phyloP scores from a whole-genome alignment of 352 stramenopile species.

The Phytopythium aichiense region DNA sequence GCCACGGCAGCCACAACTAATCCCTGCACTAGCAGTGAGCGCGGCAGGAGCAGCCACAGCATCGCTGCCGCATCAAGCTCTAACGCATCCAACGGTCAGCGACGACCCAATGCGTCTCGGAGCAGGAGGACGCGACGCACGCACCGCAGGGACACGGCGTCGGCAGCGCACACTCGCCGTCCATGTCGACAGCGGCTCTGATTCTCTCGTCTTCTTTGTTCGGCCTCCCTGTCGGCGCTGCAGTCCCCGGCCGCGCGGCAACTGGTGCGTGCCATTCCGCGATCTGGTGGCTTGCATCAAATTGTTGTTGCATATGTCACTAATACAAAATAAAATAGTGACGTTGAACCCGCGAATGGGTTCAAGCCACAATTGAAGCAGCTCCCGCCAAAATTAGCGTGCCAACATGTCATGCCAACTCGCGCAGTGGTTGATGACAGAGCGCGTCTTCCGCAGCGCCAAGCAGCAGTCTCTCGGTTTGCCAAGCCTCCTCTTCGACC shows the following conservation, averaged over 20 bases:
- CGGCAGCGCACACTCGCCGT: background rate
- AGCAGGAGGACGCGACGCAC: background rate
- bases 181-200: background rate
- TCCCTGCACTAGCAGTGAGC: background rate
- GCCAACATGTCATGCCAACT: background rate
- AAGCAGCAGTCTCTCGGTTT: background rate
- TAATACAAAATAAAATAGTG: background rate
- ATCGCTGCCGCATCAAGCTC: background rate
- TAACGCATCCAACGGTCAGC: background rate
- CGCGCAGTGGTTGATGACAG: background rate
- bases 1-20: background rate
- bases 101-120: background rate
- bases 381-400: background rate
- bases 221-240: background rate
- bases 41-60: background rate
- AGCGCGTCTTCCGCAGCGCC: background rate
- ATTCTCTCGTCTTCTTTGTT: background rate
- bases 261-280: background rate
- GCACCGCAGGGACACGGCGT: background rate
- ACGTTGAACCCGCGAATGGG: conserved; percentile 1
- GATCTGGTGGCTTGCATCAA: no score
- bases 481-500: background rate
- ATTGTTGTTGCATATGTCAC: background rate
- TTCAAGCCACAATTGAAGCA: background rate
- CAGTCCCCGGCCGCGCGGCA: background rate